Percentiles rank a stretch among this genome's conserved stretches.
These are phyloP conservation scores for Aspergillus carbonarius DNA, from an alignment of 2,329 filamentous ascomycete genomes.

Conservation along the genomic window DNA sequence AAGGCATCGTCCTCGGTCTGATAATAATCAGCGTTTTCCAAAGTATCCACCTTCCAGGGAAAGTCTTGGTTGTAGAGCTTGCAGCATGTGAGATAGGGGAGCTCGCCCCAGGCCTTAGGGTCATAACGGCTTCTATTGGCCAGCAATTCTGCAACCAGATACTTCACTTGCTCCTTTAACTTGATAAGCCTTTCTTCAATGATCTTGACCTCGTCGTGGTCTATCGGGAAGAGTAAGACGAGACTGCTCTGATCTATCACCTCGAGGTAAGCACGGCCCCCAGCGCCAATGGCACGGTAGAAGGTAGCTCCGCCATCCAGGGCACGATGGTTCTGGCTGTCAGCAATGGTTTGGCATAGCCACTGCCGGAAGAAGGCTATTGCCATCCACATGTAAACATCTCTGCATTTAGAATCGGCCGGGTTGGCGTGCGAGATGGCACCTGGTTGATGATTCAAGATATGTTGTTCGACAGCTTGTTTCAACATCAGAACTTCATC, in stretches of 20 bases:
- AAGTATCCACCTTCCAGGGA: conserved; percentile 3
- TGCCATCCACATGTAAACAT: conserved; percentile 12
- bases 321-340: conserved; percentile 37
- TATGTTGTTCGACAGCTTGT: conserved; percentile 27
- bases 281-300: conserved; percentile 42
- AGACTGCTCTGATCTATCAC: conserved; percentile 28
- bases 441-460: conserved; percentile 29
- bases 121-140: conserved; percentile 36
- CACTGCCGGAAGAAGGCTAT: conserved; percentile 40
- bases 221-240: conserved; percentile 29
- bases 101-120: conserved; percentile 32
- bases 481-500: conserved; percentile 25
- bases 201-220: conserved; percentile 24
- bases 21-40: not conserved
- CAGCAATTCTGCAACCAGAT: conserved; percentile 36
- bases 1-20: not conserved
- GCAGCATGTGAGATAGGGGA: conserved; percentile 48
- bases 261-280: conserved; percentile 45
- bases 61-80: conserved; percentile 30
- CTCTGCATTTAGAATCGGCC: not conserved
- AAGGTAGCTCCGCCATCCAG: conserved; percentile 50
- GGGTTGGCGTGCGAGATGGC: not conserved
- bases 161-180: conserved; percentile 42
- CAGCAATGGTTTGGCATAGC: conserved; percentile 43
- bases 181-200: conserved; percentile 30